Evolutionary conservation across 2,329 filamentous ascomycete species (phyloP), one percentile per base, ranked within the genome.

Genomic region (Microdochium nivale): DNA sequence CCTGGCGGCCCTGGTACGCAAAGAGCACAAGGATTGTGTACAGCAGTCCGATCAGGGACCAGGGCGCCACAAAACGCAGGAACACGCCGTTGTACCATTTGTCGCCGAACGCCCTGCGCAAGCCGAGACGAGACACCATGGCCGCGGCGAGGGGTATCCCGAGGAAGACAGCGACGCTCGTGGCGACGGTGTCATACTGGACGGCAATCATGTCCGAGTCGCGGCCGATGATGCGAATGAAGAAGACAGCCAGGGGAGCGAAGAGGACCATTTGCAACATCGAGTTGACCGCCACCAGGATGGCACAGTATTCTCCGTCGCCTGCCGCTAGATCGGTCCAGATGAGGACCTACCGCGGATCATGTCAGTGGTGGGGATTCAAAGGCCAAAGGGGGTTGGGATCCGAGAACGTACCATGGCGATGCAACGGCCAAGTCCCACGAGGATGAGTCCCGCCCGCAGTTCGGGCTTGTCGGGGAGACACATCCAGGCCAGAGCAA

Each of bases 1-100:
- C 88, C 49, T 84, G 82, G 23, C 71, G 70, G 2, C 90, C 89
- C 63, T 95, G 90, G 1, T 85, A 88, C 0, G 87, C 90, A 64
- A 96, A 95, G 2, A 96, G 76, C 1, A 95, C 83, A 7, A 94
- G 67, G 58, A 96, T 94, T 1, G 90, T 95, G 71, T 91, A 95
- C 1, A 96, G 71, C 4, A 96, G 76, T 0, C 90, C 90, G 56
- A 95, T 80, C 2, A 96, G 76, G 0, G 88, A 92, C 76, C 81
- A 86, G 0, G 90, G 90, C 0, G 82, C 79, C 2, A 82, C 73
- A 63, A 79, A 83, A 32, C 77, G 79, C n/a, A 95, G 65, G 64
- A 95, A 94, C 2, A 78, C 73, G 2, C 72, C 64, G 35, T 88
- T 76, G 63, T 90, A 95, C 74, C 79, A 85, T 1, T 70, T 67